Conservation (phyloP, 306 rosid species). For the Rubus parviflorus region DNA sequence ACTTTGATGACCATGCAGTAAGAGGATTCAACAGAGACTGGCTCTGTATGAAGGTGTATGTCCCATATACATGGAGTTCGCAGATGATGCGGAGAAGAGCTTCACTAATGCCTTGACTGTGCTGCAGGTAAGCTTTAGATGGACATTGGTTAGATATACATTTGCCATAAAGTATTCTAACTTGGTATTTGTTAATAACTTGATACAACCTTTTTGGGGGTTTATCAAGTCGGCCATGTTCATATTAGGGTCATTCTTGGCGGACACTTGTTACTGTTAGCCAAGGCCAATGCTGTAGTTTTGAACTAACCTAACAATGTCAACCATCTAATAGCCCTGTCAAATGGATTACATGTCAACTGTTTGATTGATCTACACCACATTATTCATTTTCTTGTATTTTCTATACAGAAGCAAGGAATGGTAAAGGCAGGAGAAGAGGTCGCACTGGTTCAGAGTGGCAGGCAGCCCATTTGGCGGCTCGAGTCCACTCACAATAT, state of each 20-base stretch:
- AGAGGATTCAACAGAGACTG: slow-evolving; percentile 78
- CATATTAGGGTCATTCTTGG: background rate
- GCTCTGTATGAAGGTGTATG: slow-evolving; percentile 95
- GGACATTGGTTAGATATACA: background rate
- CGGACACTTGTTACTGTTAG: background rate
- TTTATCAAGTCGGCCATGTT: background rate
- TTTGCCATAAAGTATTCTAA: background rate
- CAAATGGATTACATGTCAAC: background rate
- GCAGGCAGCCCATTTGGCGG: slow-evolving; percentile 99
- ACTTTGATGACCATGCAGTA: slow-evolving; percentile 53
- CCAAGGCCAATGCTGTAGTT: background rate
- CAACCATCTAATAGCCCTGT: background rate
- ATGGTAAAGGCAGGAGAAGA: slow-evolving; percentile 97
- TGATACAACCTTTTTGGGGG: background rate
- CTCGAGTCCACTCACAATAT: slow-evolving; percentile 95
- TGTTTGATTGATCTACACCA: background rate
- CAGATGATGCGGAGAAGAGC: slow-evolving; percentile 76
- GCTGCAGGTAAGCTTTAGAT: slow-evolving; percentile 51
- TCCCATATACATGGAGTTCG: slow-evolving; percentile 81
- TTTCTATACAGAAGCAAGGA: slow-evolving; percentile 70
- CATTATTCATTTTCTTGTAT: slow-evolving; percentile 7
- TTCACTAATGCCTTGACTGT: slow-evolving; percentile 60
- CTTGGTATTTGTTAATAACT: background rate
- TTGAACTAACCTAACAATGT: background rate
- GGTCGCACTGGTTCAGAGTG: slow-evolving; percentile 95